Evolutionary conservation across 768 basidiomycete species (phyloP).

Genomic region (Amanita jacksonii): DNA sequence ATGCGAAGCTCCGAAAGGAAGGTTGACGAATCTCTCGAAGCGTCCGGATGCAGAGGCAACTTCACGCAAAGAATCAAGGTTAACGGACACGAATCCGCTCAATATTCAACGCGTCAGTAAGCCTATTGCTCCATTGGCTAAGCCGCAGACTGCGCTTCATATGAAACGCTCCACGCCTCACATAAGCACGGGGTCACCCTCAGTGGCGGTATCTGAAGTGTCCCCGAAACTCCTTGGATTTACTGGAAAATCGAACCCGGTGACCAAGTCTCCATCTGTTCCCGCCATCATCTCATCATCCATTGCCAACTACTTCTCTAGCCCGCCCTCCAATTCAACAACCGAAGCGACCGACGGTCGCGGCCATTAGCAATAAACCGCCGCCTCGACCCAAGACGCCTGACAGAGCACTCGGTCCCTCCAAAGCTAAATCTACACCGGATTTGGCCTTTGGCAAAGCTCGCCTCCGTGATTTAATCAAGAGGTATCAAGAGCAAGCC

Average conservation of each 20-base stretch:
- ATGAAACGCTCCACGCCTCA: not conserved
- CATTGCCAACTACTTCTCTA: conserved; percentile 70
- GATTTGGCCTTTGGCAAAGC: conserved; percentile 74
- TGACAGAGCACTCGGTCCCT: conserved; percentile 6
- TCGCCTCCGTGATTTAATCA: conserved; percentile 66
- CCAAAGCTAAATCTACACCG: conserved; percentile 13
- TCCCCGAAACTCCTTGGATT: conserved; percentile 11
- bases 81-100: not conserved
- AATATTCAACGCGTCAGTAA: not conserved
- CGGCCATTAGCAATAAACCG: not conserved
- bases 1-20: conserved; percentile 1
- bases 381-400: not conserved
- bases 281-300: conserved; percentile 65
- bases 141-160: not conserved
- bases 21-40: not conserved
- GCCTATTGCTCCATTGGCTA: not conserved
- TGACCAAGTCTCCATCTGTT: conserved; percentile 50
- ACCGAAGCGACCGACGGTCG: not conserved
- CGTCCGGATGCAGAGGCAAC: not conserved
- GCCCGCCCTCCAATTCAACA: conserved; percentile 32
- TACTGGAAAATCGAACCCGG: conserved; percentile 19
- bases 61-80: not conserved
- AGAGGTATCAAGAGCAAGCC: conserved; percentile 58
- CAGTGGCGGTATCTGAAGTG: not conserved
- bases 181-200: not conserved